Evolutionary conservation across 352 stramenopile species (phyloP).

Genomic region (Albugo candida): DNA sequence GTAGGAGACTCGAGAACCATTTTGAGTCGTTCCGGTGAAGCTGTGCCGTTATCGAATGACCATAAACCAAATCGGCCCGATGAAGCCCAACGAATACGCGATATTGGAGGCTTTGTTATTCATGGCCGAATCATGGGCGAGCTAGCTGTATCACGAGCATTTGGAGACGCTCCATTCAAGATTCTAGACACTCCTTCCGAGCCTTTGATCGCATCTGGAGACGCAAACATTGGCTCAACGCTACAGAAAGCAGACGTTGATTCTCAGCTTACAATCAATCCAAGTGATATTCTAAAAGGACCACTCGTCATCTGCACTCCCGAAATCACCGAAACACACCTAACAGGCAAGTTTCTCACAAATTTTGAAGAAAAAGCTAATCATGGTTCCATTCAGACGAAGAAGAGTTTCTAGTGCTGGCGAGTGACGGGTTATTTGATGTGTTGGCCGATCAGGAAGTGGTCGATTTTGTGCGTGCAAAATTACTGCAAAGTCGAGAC

Average conservation of each 20-base stretch:
- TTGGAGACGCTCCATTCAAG: constrained; percentile 92
- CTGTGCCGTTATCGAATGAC: constrained; percentile 87
- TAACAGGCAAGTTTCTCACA: constrained; percentile 17
- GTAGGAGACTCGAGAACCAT: constrained; percentile 92
- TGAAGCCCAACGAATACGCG: constrained; percentile 86
- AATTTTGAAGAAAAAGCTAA: neutral
- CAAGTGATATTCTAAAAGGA: constrained; percentile 70
- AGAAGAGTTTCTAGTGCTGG: constrained; percentile 63
- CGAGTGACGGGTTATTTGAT: constrained; percentile 65
- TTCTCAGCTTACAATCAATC: constrained; percentile 53
- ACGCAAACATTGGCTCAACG: too few relatives aligned
- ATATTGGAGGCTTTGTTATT: constrained; percentile 83
- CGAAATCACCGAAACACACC: constrained; percentile 49
- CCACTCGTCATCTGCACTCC: constrained; percentile 61
- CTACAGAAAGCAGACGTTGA: constrained; percentile 9
- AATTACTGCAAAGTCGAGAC: constrained; percentile 44
- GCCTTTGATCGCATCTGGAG: neutral
- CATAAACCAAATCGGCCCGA: constrained; percentile 89
- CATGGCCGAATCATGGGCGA: constrained; percentile 88
- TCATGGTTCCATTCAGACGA: constrained; percentile 15
- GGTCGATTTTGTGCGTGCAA: constrained; percentile 49
- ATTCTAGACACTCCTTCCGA: constrained; percentile 54
- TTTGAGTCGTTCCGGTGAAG: constrained; percentile 72
- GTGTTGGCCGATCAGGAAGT: constrained; percentile 72
- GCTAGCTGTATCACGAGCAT: constrained; percentile 58